phyloP scores from a whole-genome alignment of 345 rosid species.

The Moricandia arvensis region DNA sequence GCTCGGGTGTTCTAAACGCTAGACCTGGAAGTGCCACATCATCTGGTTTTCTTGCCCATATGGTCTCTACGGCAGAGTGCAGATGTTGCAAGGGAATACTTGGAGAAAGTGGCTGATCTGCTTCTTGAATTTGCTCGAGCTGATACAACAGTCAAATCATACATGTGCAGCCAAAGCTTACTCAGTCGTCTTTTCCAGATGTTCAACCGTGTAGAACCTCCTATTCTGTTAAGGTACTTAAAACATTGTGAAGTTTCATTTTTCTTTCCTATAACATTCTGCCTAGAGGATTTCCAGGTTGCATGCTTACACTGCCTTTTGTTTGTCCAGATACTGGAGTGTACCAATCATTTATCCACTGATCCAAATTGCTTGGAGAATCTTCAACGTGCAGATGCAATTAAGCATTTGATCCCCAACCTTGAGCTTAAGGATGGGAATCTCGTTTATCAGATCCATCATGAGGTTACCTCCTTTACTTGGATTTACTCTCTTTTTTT shows the following conservation, averaged over 20 bases:
- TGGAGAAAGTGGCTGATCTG: slow-evolving; percentile 97
- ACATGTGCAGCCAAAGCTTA: slow-evolving; percentile 92
- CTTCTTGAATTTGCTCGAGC: slow-evolving; percentile 98
- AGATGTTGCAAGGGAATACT: slow-evolving; percentile 91
- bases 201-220: slow-evolving; percentile 82
- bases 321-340: slow-evolving; percentile 62
- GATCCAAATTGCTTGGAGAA: slow-evolving; percentile 98
- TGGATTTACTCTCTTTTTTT: neutral
- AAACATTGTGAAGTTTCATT: neutral
- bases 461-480: slow-evolving; percentile 58
- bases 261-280: neutral
- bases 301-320: slow-evolving; percentile 25
- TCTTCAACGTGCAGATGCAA: slow-evolving; percentile 98
- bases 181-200: slow-evolving; percentile 93
- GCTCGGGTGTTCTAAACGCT: slow-evolving; percentile 28
- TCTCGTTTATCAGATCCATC: slow-evolving; percentile 78
- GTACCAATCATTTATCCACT: slow-evolving; percentile 81
- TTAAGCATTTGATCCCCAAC: slow-evolving; percentile 91
- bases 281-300: slow-evolving; percentile 5
- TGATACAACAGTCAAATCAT: slow-evolving; percentile 85
- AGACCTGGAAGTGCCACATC: slow-evolving; percentile 98
- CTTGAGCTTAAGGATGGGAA: slow-evolving; percentile 90
- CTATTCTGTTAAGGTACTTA: neutral
- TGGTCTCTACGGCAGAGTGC: slow-evolving; percentile 89
- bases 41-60: slow-evolving; percentile 89